Percentiles rank a stretch among this genome's conserved stretches.
Conservation (phyloP, 441 rosid species). For the Syzygium malaccense region DNA sequence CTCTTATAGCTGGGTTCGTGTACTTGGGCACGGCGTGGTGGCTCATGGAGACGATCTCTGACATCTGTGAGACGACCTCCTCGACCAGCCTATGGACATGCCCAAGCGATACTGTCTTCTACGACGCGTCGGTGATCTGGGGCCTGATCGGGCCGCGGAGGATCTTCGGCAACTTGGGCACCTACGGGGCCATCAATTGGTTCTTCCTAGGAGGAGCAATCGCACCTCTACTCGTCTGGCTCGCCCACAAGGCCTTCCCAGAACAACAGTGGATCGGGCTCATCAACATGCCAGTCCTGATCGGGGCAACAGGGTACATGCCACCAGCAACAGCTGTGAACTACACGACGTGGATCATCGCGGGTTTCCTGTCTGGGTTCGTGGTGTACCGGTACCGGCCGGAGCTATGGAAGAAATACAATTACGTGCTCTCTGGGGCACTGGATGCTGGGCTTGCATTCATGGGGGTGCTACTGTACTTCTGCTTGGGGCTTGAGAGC, state of each 20-base stretch:
- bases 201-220: conserved; percentile 80
- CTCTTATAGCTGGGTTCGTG: conserved; percentile 67
- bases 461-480: conserved; percentile 84
- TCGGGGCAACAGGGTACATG: conserved; percentile 80
- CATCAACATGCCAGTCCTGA: conserved; percentile 83
- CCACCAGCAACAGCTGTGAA: conserved; percentile 97
- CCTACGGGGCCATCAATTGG: conserved; percentile 74
- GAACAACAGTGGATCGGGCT: conserved; percentile 74
- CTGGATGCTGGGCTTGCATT: conserved; percentile 93
- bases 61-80: conserved; percentile 60
- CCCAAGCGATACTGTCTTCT: conserved; percentile 79
- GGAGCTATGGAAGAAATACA: conserved; percentile 74
- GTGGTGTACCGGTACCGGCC: conserved; percentile 72
- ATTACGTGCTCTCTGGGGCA: conserved; percentile 82
- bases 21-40: conserved; percentile 93
- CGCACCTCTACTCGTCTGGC: conserved; percentile 74
- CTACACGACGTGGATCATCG: conserved; percentile 82
- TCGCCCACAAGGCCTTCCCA: conserved; percentile 70
- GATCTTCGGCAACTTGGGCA: conserved; percentile 76
- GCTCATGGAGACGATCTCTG: conserved; percentile 83
- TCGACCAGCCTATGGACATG: conserved; percentile 83
- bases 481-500: conserved; percentile 74
- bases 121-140: conserved; percentile 94
- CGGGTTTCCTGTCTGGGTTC: conserved; percentile 77
- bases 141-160: conserved; percentile 85